phyloP scores from a whole-genome alignment of 1,284 basidiomycete species.

The Cryptococcus jaspeensis region DNA sequence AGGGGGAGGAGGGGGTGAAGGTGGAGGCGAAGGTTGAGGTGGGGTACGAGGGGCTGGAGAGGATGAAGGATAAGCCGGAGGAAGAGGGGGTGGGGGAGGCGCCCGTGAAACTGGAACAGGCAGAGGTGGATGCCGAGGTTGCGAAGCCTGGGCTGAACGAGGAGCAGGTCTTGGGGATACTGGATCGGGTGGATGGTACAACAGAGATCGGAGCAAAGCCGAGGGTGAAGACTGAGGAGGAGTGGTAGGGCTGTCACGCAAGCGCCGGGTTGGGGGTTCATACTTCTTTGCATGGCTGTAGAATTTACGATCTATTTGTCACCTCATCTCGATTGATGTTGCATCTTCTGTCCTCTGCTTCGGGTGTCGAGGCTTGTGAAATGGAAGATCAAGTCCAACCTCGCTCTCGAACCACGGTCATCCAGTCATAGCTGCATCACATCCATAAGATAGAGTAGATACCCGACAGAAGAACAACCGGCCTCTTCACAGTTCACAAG shows the following conservation, averaged over 20 bases:
- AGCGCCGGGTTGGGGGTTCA: too few relatives aligned
- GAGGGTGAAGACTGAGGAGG: not conserved
- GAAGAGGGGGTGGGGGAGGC: slow-evolving; percentile 12
- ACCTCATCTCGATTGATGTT: too few relatives aligned
- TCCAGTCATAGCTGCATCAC: too few relatives aligned
- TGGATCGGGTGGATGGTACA: slow-evolving; percentile 27
- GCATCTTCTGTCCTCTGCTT: too few relatives aligned
- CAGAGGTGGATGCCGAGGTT: slow-evolving; percentile 5
- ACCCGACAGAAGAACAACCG: too few relatives aligned
- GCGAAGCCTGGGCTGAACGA: slow-evolving; percentile 16
- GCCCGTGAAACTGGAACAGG: not conserved
- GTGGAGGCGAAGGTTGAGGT: slow-evolving; percentile 24
- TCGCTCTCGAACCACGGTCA: too few relatives aligned
- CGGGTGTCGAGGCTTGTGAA: too few relatives aligned
- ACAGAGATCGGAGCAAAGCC: slow-evolving; percentile 15
- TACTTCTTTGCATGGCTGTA: too few relatives aligned
- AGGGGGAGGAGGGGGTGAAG: slow-evolving; percentile 20
- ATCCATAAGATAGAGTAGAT: too few relatives aligned
- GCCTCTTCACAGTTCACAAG: too few relatives aligned
- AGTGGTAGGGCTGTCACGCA: not conserved
- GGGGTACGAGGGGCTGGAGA: slow-evolving; percentile 11
- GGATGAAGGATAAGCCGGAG: slow-evolving; percentile 14
- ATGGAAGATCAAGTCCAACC: too few relatives aligned
- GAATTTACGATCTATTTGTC: too few relatives aligned
- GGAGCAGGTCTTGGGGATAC: slow-evolving; percentile 23